Evolutionary conservation across 2,329 filamentous ascomycete genomes (phyloP), one percentile per base, ranked within the genome.

Genomic region (Lachnellula hyalina): DNA sequence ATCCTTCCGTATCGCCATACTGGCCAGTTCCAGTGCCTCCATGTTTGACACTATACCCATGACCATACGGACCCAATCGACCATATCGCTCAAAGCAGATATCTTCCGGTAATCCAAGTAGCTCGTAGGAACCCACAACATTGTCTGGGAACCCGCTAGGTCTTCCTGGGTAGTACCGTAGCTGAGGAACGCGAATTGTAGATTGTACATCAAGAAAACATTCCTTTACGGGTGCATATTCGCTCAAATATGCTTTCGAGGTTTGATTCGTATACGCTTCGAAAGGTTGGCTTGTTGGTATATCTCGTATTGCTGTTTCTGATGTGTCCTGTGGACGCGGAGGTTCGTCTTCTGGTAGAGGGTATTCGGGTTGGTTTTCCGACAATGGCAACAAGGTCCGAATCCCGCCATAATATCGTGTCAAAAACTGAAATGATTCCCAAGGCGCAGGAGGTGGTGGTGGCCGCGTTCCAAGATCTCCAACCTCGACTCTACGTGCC

Each of bases 61-160:
- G 83, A 0, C 93, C 93, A 64, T 99, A 99, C 0, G 93, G 89
- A 0, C 90, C 92, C 32, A 94, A 82, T 60, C 91, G 82, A 3
- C 93, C 93, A 68, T 89, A 96, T 2, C 94, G 82, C 63, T 99
- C 94, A 67, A 96, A 96, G 73, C 94, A 99, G 47, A 96, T 82
- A 65, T 96, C 87, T 61, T 95, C 83, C 17, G 87, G 83, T 36
- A 97, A 75, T 0, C 85, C 86, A 12, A 97, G 73, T 41, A 93
- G 71, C 9, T 91, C 84, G 65, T 96, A 92, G 0, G 90, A 96
- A n/a, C 94, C 94, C 66, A 93, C 81, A 2, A 89, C 82, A 55
- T 90, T 82, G 48, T 94, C 83, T 0, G 94, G 94, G 69, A 96
- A 95, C 1, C 92, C 93, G 55, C 82, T 79, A 0, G 91, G 88